Conservation (phyloP, 805 yeast genomes). For the Jamesozyma spencerorum region DNA sequence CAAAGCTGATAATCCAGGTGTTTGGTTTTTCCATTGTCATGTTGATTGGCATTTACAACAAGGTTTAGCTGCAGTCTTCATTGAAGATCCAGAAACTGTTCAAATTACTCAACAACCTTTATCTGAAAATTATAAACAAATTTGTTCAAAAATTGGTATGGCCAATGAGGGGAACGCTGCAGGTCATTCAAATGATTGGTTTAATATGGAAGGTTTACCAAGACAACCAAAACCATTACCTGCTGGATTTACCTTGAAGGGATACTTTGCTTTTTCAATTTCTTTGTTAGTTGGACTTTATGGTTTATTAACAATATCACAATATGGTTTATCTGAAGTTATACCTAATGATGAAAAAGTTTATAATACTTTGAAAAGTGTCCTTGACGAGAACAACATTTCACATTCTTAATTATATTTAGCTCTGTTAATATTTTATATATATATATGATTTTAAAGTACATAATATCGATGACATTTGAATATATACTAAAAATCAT, state of each 20-base stretch:
- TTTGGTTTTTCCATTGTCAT: conserved; percentile 92
- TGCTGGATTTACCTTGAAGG: conserved; percentile 58
- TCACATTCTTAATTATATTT: background rate
- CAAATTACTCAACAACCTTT: conserved; percentile 34
- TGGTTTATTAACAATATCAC: conserved; percentile 51
- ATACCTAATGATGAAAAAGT: conserved; percentile 39
- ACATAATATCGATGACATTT: background rate
- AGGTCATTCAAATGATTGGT: conserved; percentile 46
- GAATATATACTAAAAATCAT: background rate
- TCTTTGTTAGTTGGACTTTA: conserved; percentile 49
- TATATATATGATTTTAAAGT: background rate
- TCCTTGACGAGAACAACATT: conserved; percentile 25
- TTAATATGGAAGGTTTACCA: conserved; percentile 51
- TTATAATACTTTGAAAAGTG: conserved; percentile 31
- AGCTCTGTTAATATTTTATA: background rate
- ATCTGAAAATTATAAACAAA: conserved; percentile 40
- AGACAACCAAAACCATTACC: conserved; percentile 57
- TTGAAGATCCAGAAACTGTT: conserved; percentile 58
- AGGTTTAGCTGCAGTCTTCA: conserved; percentile 62
- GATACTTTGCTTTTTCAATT: conserved; percentile 51
- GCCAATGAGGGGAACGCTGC: conserved; percentile 63
- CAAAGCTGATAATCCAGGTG: conserved; percentile 81
- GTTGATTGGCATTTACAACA: conserved; percentile 79
- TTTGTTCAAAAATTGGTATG: conserved; percentile 41
- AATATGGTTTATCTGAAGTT: conserved; percentile 59